Percentiles rank a stretch among this genome's conserved stretches.
Conservation (phyloP, 2,329 filamentous ascomycete genomes). For the Neofusicoccum cordaticola region DNA sequence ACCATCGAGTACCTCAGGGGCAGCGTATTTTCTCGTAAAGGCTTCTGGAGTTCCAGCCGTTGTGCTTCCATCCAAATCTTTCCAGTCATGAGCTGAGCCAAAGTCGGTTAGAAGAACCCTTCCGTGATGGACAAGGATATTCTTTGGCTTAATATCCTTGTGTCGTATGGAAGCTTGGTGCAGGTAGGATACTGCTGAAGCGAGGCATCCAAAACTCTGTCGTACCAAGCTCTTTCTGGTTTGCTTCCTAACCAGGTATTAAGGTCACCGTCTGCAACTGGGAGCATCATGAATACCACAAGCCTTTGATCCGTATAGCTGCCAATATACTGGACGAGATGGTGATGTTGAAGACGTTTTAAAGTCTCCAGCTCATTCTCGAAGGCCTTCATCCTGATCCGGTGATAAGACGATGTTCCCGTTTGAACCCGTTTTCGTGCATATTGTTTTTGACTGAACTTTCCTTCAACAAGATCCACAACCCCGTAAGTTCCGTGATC, state of each 20-base stretch:
- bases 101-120: conserved; percentile 30
- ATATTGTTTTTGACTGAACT: neutral
- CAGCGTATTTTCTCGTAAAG: neutral
- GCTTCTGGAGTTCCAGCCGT: conserved; percentile 1
- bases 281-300: conserved; percentile 13
- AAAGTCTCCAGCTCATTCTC: conserved; percentile 19
- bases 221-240: conserved; percentile 16
- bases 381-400: neutral
- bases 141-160: conserved; percentile 33
- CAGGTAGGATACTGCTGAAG: conserved; percentile 25
- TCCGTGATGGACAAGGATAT: conserved; percentile 27
- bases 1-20: neutral
- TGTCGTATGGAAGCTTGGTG: conserved; percentile 27
- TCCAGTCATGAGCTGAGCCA: conserved; percentile 24
- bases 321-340: conserved; percentile 25
- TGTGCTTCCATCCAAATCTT: conserved; percentile 13
- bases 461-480: neutral
- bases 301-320: conserved; percentile 11
- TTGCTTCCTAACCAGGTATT: neutral
- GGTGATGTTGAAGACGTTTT: conserved; percentile 21
- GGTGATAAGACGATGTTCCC: neutral
- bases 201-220: conserved; percentile 31
- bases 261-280: conserved; percentile 18
- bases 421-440: neutral
- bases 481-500: neutral